These are phyloP conservation scores for Tetracladium marchalianum DNA, from an alignment of 495 filamentous ascomycete genomes.

Conservation along the genomic window DNA sequence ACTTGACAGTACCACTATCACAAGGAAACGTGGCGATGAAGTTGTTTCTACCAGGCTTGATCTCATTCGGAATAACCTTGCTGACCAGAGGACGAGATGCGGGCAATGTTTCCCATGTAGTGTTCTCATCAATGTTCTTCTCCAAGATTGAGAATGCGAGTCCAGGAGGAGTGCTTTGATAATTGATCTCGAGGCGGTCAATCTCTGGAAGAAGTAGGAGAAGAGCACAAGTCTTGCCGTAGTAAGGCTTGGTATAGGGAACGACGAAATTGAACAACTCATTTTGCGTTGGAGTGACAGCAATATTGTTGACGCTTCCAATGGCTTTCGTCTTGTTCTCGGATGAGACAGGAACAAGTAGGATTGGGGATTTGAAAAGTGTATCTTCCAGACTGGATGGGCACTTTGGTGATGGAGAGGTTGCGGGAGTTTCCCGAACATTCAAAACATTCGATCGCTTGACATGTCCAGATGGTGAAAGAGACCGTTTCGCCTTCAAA, in stretches of 20 bases:
- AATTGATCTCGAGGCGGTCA: conserved; percentile 16
- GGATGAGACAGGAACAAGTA: too few species aligned
- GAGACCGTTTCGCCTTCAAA: too few species aligned
- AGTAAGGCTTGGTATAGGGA: conserved; percentile 24
- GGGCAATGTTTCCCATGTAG: conserved; percentile 42
- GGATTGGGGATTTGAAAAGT: conserved; percentile 6
- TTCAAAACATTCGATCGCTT: too few species aligned
- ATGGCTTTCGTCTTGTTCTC: too few species aligned
- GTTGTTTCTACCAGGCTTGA: conserved; percentile 48
- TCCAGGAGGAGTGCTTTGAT: conserved; percentile 9
- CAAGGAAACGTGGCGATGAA: conserved; percentile 46
- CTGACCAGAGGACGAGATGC: conserved; percentile 35
- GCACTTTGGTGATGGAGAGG: background rate
- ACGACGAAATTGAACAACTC: conserved; percentile 61
- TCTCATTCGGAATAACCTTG: conserved; percentile 20
- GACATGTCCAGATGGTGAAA: too few species aligned
- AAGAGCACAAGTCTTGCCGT: conserved; percentile 51
- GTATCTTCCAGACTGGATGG: background rate
- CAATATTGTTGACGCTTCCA: too few species aligned
- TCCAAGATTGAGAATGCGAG: conserved; percentile 41
- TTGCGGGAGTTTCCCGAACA: background rate
- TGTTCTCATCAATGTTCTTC: conserved; percentile 27
- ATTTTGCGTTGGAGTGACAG: too few species aligned
- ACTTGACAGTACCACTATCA: conserved; percentile 38
- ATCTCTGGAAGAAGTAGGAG: conserved; percentile 55